These are phyloP conservation scores for Colletotrichum paranaense DNA, from an alignment of 2,329 filamentous ascomycete genomes.

Conservation along the genomic window DNA sequence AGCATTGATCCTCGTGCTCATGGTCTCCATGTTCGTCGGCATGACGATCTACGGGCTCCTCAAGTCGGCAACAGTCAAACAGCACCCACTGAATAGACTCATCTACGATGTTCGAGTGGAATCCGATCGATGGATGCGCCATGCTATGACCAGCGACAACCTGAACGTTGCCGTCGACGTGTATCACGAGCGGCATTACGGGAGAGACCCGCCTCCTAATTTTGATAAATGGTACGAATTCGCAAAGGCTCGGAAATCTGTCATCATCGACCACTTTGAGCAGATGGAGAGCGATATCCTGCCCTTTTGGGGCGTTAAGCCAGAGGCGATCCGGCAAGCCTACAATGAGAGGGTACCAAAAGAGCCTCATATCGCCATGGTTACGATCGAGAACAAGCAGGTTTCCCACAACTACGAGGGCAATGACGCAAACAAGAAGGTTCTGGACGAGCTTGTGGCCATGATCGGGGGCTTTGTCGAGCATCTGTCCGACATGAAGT, in stretches of 20 bases:
- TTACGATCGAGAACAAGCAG: constrained; percentile 73
- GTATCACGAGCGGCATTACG: constrained; percentile 66
- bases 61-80: constrained; percentile 41
- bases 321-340: constrained; percentile 73
- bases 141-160: constrained; percentile 59
- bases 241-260: constrained; percentile 74
- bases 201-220: constrained; percentile 79
- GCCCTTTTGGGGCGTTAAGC: constrained; percentile 82
- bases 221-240: constrained; percentile 90
- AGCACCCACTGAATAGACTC: constrained; percentile 61
- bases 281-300: constrained; percentile 80
- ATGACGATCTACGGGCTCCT: constrained; percentile 49
- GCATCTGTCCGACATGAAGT: constrained; percentile 83
- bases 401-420: constrained; percentile 55
- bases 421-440: constrained; percentile 45
- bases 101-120: constrained; percentile 61
- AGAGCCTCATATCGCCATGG: constrained; percentile 56
- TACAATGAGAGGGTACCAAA: constrained; percentile 51
- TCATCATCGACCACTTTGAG: constrained; percentile 83
- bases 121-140: constrained; percentile 60
- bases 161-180: constrained; percentile 58
- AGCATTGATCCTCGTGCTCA: constrained; percentile 50
- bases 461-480: constrained; percentile 80
- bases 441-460: constrained; percentile 61
- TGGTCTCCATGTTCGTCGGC: constrained; percentile 51